A percentile compares a stretch with the other conserved stretches of the same genome.
phyloP scores from a whole-genome alignment of 305 asterid species.

The Petunia hybrid region DNA sequence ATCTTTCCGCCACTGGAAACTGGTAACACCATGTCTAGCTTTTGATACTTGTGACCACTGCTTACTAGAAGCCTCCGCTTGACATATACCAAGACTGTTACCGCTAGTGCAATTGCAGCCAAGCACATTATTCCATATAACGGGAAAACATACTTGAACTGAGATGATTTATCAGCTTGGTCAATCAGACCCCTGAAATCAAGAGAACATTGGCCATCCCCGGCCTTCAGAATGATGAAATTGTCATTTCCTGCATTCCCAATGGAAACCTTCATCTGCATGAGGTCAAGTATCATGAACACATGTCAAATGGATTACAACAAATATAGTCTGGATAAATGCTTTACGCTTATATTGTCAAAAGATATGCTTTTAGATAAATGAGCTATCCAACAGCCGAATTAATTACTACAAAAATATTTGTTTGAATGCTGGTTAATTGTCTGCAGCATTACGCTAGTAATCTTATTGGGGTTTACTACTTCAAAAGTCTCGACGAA shows the following conservation, averaged over 20 bases:
- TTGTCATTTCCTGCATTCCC: slow-evolving; percentile 50
- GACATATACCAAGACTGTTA: slow-evolving; percentile 50
- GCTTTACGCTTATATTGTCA: not conserved
- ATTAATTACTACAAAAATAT: too few species aligned
- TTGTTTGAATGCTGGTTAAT: too few species aligned
- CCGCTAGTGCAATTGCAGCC: slow-evolving; percentile 47
- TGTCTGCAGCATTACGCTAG: too few species aligned
- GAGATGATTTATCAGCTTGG: slow-evolving; percentile 41
- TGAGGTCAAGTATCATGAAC: not conserved
- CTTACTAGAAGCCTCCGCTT: slow-evolving; percentile 47
- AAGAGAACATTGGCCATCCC: slow-evolving; percentile 66
- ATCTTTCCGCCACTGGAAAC: slow-evolving; percentile 57
- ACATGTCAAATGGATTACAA: not conserved
- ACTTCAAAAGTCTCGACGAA: too few species aligned
- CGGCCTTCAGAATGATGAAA: slow-evolving; percentile 56
- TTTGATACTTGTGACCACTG: slow-evolving; percentile 58
- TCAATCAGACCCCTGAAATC: slow-evolving; percentile 57
- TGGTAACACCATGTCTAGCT: slow-evolving; percentile 77
- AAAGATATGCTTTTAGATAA: not conserved
- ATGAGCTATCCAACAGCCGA: too few species aligned
- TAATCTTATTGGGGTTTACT: too few species aligned
- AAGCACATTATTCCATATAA: slow-evolving; percentile 49
- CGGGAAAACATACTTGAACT: slow-evolving; percentile 41
- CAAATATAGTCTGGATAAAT: not conserved
- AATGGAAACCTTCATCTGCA: slow-evolving; percentile 73